These are phyloP conservation scores for Aspergillus pseudoterreus DNA, from an alignment of 2,329 filamentous ascomycete genomes.

Conservation along the genomic window DNA sequence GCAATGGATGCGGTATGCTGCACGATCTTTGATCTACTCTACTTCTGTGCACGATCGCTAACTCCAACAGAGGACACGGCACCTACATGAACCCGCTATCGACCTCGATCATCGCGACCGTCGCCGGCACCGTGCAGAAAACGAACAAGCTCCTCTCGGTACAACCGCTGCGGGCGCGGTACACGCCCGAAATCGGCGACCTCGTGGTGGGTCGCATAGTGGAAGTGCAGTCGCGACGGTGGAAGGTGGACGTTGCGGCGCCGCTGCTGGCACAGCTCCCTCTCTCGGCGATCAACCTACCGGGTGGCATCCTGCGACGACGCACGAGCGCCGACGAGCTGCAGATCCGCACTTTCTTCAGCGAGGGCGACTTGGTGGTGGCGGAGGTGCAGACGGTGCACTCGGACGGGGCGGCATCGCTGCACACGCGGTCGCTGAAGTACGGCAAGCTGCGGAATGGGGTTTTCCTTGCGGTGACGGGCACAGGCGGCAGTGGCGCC, in stretches of 20 bases:
- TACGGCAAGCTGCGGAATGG: constrained; percentile 97
- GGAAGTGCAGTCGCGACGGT: constrained; percentile 87
- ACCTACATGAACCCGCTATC: constrained; percentile 66
- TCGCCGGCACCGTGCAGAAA: constrained; percentile 84
- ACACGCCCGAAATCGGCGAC: constrained; percentile 94
- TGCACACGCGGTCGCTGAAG: constrained; percentile 86
- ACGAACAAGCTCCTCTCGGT: constrained; percentile 97
- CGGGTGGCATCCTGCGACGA: constrained; percentile 85
- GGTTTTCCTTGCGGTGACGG: constrained; percentile 76
- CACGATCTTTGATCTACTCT: background rate
- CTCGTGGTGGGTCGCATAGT: constrained; percentile 90
- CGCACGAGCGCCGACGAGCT: constrained; percentile 94
- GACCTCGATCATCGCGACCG: constrained; percentile 76
- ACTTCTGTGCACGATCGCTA: background rate
- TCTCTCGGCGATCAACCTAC: constrained; percentile 87
- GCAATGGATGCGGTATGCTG: constrained; percentile 77
- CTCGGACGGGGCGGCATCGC: constrained; percentile 75
- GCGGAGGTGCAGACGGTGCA: constrained; percentile 92
- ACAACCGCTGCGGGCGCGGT: constrained; percentile 82
- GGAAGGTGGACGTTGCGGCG: constrained; percentile 91
- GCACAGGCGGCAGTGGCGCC: constrained; percentile 68
- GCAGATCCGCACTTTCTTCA: constrained; percentile 96
- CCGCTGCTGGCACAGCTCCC: constrained; percentile 81
- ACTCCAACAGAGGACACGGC: constrained; percentile 71
- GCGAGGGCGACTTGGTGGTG: constrained; percentile 87